phyloP scores from a whole-genome alignment of 352 stramenopile species.

The Plasmopara viticola region DNA sequence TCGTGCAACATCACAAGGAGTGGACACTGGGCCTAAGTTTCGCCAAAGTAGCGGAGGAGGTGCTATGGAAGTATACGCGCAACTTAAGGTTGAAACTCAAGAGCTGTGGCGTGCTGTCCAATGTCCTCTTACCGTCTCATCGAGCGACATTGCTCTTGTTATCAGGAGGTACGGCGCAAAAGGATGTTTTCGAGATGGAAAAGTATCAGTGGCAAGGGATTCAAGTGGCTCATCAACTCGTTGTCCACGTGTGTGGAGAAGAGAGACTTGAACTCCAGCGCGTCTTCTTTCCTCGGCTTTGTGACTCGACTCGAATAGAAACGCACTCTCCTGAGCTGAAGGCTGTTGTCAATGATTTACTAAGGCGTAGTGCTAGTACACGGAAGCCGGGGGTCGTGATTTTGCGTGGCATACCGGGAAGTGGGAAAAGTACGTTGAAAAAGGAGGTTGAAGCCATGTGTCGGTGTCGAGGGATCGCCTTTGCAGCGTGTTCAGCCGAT shows the following conservation, averaged over 20 bases:
- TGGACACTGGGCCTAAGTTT: slow-evolving; percentile 35
- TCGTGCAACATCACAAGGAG: slow-evolving; percentile 22
- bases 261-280: slow-evolving; percentile 19
- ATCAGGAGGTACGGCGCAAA: slow-evolving; percentile 12
- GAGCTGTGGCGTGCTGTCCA: slow-evolving; percentile 35
- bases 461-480: slow-evolving; percentile 14
- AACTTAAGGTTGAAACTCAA: slow-evolving; percentile 34
- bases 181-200: slow-evolving; percentile 1
- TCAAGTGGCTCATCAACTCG: slow-evolving; percentile 16
- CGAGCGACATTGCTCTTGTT: slow-evolving; percentile 15
- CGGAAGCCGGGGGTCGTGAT: slow-evolving; percentile 43
- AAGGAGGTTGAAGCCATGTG: slow-evolving; percentile 39
- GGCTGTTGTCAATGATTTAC: slow-evolving; percentile 31
- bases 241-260: slow-evolving; percentile 10
- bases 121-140: slow-evolving; percentile 18
- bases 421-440: slow-evolving; percentile 59
- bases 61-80: slow-evolving; percentile 40
- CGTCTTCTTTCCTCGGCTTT: slow-evolving; percentile 18
- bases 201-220: slow-evolving; percentile 26
- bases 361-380: slow-evolving; percentile 17
- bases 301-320: neutral
- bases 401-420: slow-evolving; percentile 62
- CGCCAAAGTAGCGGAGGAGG: slow-evolving; percentile 23
- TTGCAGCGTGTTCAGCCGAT: slow-evolving; percentile 54
- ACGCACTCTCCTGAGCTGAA: slow-evolving; percentile 32